Evolutionary conservation across 441 rosid genomes (phyloP).

Genomic region (Mallotus repandus): DNA sequence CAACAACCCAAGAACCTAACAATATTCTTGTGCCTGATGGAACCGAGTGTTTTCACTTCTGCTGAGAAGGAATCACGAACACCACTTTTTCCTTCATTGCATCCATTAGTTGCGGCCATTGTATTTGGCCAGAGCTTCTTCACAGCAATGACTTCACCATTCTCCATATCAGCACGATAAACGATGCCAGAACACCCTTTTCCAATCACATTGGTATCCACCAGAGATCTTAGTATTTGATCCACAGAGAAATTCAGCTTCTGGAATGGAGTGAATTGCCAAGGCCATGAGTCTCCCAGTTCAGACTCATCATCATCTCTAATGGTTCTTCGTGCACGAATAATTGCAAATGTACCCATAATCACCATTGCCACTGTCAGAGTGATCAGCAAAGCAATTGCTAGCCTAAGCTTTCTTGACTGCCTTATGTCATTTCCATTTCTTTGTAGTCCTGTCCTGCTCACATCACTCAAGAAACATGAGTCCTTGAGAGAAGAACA

Average conservation of each 20-base stretch:
- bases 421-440: conserved; percentile 32
- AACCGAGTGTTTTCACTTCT: conserved; percentile 86
- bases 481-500: conserved; percentile 69
- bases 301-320: conserved; percentile 67
- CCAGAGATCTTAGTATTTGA: conserved; percentile 71
- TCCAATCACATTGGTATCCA: conserved; percentile 85
- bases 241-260: conserved; percentile 87
- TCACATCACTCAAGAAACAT: conserved; percentile 51
- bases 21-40: conserved; percentile 94
- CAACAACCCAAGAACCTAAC: conserved; percentile 93
- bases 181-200: conserved; percentile 95
- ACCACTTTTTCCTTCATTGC: conserved; percentile 40
- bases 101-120: conserved; percentile 42
- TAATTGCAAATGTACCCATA: conserved; percentile 70
- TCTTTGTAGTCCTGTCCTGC: conserved; percentile 31
- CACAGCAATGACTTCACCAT: conserved; percentile 87
- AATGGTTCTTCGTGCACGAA: conserved; percentile 47
- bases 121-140: conserved; percentile 91
- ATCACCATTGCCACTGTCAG: conserved; percentile 64
- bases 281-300: conserved; percentile 76
- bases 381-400: conserved; percentile 64
- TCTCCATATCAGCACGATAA: conserved; percentile 88
- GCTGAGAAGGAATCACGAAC: conserved; percentile 95
- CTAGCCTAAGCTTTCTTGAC: conserved; percentile 61
- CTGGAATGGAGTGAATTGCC: conserved; percentile 98